Percentiles rank a stretch among this genome's conserved stretches.
These are phyloP conservation scores for Aspergillus bombycis DNA, from an alignment of 2,329 filamentous ascomycete genomes.

Conservation along the genomic window DNA sequence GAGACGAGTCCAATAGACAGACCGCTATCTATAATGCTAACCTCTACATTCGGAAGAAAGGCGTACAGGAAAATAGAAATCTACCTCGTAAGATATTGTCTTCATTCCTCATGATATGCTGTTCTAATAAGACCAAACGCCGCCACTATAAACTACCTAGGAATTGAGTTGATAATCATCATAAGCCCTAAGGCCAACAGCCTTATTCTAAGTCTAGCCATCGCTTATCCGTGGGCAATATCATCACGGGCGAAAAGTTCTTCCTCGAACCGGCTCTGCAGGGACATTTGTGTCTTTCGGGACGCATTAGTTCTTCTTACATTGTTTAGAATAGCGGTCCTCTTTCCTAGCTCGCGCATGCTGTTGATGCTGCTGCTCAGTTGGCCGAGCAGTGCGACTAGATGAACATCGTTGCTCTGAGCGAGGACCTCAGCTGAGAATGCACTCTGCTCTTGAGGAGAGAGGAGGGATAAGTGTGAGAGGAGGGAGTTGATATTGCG, in stretches of 20 bases:
- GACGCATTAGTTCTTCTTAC: constrained; percentile 25
- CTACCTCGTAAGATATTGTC: neutral
- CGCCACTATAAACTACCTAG: neutral
- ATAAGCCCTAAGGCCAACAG: neutral
- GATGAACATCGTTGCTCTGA: constrained; percentile 80
- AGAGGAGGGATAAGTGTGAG: constrained; percentile 78
- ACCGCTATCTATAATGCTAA: neutral
- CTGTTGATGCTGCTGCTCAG: constrained; percentile 73
- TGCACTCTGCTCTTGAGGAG: constrained; percentile 67
- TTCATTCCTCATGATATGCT: constrained; percentile 13
- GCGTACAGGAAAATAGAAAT: too few species aligned
- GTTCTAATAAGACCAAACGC: constrained; percentile 7
- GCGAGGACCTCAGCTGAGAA: constrained; percentile 73
- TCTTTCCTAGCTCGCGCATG: constrained; percentile 74
- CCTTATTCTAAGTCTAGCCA: neutral
- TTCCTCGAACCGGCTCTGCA: constrained; percentile 32
- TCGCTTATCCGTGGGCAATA: constrained; percentile 10
- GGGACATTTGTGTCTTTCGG: constrained; percentile 27
- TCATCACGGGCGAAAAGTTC: constrained; percentile 28
- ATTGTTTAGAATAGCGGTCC: constrained; percentile 65
- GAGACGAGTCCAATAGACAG: neutral
- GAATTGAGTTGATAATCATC: neutral
- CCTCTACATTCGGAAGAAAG: too few species aligned
- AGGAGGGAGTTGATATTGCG: constrained; percentile 87
- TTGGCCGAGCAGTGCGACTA: constrained; percentile 74